phyloP scores from a whole-genome alignment of 164 flowering plant species.

The Malania oleifera region DNA sequence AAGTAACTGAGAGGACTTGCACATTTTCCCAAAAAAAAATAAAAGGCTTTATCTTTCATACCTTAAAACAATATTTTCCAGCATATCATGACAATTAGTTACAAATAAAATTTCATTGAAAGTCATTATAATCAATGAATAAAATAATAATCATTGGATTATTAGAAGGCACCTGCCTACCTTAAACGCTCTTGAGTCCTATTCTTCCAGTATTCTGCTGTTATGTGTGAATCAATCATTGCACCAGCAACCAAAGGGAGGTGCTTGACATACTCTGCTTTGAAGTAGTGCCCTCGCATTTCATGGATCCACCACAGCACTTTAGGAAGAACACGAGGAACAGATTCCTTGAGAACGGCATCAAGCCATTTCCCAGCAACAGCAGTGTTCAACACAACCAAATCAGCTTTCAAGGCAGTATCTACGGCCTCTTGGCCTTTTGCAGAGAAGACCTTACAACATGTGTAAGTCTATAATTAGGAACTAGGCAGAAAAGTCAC shows the following conservation, averaged over 20 bases:
- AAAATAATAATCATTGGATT: too few relatives aligned
- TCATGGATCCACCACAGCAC: conserved; percentile 99
- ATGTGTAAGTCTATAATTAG: conserved; percentile 7
- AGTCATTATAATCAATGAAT: too few relatives aligned
- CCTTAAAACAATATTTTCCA: too few relatives aligned
- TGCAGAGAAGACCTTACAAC: conserved; percentile 63
- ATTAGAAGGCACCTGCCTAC: too few relatives aligned
- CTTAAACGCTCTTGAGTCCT: conserved; percentile 74
- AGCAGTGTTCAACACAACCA: conserved; percentile 93
- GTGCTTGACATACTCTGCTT: conserved; percentile 83
- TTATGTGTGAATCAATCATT: conserved; percentile 93
- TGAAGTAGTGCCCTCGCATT: conserved; percentile 98
- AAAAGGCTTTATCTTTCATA: too few relatives aligned
- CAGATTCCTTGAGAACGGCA: conserved; percentile 77
- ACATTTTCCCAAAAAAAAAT: too few relatives aligned
- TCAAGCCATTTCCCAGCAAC: conserved; percentile 99
- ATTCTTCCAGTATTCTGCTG: conserved; percentile 92
- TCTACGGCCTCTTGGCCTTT: conserved; percentile 72
- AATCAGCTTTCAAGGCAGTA: conserved; percentile 81
- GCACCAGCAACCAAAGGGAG: conserved; percentile 96
- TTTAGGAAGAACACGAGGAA: conserved; percentile 79
- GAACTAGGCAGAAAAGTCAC: too few relatives aligned
- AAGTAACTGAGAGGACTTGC: too few relatives aligned
- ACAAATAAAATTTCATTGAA: too few relatives aligned
- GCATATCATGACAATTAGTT: too few relatives aligned